Percentiles rank a stretch among this genome's conserved stretches.
Evolutionary conservation across 768 basidiomycete species (phyloP).

Genomic region (Boletus vermiculosoides): DNA sequence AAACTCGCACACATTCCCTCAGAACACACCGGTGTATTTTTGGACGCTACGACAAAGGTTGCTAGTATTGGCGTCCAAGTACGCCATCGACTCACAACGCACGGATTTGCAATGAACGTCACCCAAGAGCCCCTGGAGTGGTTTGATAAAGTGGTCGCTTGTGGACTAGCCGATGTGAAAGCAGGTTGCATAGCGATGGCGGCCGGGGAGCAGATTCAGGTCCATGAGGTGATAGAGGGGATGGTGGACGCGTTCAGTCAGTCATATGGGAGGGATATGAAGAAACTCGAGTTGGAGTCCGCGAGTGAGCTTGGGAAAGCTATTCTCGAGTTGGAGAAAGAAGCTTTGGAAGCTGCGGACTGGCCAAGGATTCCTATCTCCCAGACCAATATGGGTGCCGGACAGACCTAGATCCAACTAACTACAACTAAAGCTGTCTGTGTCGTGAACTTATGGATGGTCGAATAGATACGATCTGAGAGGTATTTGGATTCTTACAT

Average conservation of each 20-base stretch:
- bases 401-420: background rate
- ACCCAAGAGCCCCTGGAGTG: constrained; percentile 76
- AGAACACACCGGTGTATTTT: constrained; percentile 89
- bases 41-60: constrained; percentile 77
- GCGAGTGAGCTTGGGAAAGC: constrained; percentile 49
- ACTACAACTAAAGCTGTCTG: background rate
- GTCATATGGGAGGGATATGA: constrained; percentile 49
- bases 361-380: constrained; percentile 35
- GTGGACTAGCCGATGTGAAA: constrained; percentile 81
- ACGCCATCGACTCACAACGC: constrained; percentile 89
- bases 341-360: constrained; percentile 40
- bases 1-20: constrained; percentile 56
- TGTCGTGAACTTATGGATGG: background rate
- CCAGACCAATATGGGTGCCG: background rate
- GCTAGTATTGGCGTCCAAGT: constrained; percentile 97
- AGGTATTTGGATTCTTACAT: background rate
- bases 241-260: constrained; percentile 49
- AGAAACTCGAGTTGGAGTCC: constrained; percentile 39
- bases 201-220: constrained; percentile 36
- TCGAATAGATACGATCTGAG: background rate
- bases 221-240: constrained; percentile 52
- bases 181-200: constrained; percentile 66
- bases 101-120: constrained; percentile 93
- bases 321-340: constrained; percentile 47
- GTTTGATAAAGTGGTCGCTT: constrained; percentile 89